Evolutionary conservation across 164 flowering plant genomes (phyloP), one percentile per base, ranked within the genome.

Genomic region (Platanus orientalis): DNA sequence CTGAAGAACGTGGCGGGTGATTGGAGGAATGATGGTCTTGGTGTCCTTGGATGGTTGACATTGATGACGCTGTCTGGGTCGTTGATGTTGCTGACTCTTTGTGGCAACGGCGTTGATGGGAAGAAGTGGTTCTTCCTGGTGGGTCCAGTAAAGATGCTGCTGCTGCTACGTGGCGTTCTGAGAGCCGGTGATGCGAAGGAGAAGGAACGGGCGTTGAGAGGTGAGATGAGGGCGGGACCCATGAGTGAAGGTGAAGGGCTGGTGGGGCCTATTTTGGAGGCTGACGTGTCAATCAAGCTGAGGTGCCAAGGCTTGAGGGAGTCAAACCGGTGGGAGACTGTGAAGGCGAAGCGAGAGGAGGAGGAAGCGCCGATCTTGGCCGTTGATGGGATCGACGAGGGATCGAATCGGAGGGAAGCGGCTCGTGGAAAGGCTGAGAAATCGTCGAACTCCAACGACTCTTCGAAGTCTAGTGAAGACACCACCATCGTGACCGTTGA

Each of bases 281-380:
- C 40, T 54, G 90, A 72, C 36, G 86, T 75, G 81, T 85, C 96
- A 12, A 85, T 64, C 24, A 85, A 67, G 57, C 84, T 70, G 60
- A 95, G 88, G 79, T 92, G 80, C 99, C 99, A 95, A 0, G 99
- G 99, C 61, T 92, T 95, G 68, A 95, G 77, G 1, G 99, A 83
- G 82, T 92, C 97, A 40, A 78, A 75, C 26, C 81, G 78, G 69
- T 84, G 94, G 26, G 88, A 79, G 26, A 88, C 97, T 3, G 91
- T 81, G 86, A 92, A 88, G 57, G 98, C 65, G 76, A 92, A 92
- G 21, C 98, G 81, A 6, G 97, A 87, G 25, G 99, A 95, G 6
- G 96, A 74, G 65, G 84, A 84, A 6, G 92, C 60, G 16, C 99
- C 99, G 36, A 85, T 64, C 80, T 83, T 86, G 24, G 81, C 72